Evolutionary conservation across 768 basidiomycete genomes (phyloP).

Genomic region (Sporobolomyces roseus): DNA sequence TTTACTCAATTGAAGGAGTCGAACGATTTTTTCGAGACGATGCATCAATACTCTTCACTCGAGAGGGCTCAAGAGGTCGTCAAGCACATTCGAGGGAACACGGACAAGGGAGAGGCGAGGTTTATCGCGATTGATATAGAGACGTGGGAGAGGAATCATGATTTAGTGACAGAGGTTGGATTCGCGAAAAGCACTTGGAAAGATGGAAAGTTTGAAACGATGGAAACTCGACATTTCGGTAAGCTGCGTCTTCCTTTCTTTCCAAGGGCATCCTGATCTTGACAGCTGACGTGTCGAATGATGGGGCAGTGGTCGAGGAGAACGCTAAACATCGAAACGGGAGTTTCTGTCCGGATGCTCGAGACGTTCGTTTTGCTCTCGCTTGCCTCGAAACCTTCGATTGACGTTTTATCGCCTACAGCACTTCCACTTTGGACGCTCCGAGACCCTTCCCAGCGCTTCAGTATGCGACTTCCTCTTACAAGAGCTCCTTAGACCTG

Average conservation of each 20-base stretch:
- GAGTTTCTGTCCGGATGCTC: constrained; percentile 62
- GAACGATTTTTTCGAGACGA: constrained; percentile 18
- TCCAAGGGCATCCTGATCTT: too few relatives aligned
- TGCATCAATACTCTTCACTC: background rate
- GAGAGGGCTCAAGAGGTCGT: background rate
- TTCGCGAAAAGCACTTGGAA: constrained; percentile 54
- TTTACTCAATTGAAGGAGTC: constrained; percentile 18
- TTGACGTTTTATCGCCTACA: constrained; percentile 44
- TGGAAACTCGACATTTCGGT: constrained; percentile 52
- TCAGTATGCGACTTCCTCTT: constrained; percentile 49
- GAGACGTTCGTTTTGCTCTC: constrained; percentile 53
- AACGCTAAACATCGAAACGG: constrained; percentile 59
- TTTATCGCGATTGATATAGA: constrained; percentile 71
- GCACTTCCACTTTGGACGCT: constrained; percentile 66
- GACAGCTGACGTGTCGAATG: too few relatives aligned
- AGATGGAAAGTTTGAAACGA: constrained; percentile 48
- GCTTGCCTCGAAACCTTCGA: background rate
- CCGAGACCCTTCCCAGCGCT: constrained; percentile 55
- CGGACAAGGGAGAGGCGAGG: background rate
- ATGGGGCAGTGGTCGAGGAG: constrained; percentile 61
- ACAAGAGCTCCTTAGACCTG: constrained; percentile 43
- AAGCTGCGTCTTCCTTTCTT: too few relatives aligned
- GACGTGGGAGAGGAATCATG: constrained; percentile 74
- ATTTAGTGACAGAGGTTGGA: constrained; percentile 73
- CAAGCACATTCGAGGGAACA: background rate